A percentile compares a stretch with the other conserved stretches of the same genome.
Evolutionary conservation across 306 rosid genomes (phyloP).

Genomic region (Vigna radiata): DNA sequence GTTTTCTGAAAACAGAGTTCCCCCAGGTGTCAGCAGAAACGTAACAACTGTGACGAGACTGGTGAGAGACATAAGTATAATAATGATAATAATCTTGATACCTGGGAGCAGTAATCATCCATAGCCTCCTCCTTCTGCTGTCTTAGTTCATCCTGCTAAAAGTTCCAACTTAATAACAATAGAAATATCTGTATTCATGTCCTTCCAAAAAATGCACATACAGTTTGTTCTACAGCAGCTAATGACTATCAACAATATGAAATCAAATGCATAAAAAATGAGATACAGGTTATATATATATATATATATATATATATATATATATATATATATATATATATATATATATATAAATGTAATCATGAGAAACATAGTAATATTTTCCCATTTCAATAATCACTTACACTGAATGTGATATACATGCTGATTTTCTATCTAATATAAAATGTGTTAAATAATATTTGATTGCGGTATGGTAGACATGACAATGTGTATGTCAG

Average conservation of each 20-base stretch:
- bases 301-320: conserved; percentile 11
- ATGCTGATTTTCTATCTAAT: conserved; percentile 16
- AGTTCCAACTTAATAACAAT: conserved; percentile 37
- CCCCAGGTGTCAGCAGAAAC: conserved; percentile 27
- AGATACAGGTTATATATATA: conserved; percentile 8
- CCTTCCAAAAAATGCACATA: conserved; percentile 25
- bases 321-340: conserved; percentile 20
- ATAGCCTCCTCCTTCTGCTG: conserved; percentile 96
- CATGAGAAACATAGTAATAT: conserved; percentile 13
- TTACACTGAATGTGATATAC: conserved; percentile 16
- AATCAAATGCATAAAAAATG: conserved; percentile 24
- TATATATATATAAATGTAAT: neutral
- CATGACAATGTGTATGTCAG: conserved; percentile 13
- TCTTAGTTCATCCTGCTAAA: conserved; percentile 77
- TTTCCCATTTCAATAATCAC: conserved; percentile 7
- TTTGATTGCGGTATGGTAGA: neutral
- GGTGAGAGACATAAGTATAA: conserved; percentile 32
- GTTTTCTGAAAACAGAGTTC: conserved; percentile 13
- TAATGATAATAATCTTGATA: conserved; percentile 43
- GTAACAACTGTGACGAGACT: conserved; percentile 2
- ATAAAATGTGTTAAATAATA: conserved; percentile 20
- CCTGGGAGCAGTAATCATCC: conserved; percentile 97
- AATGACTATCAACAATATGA: conserved; percentile 21
- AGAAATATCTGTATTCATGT: conserved; percentile 28
- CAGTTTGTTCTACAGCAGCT: conserved; percentile 30